These are phyloP conservation scores for Ceratobasidium sp. DNA, from an alignment of 1,284 basidiomycete genomes.

Conservation along the genomic window DNA sequence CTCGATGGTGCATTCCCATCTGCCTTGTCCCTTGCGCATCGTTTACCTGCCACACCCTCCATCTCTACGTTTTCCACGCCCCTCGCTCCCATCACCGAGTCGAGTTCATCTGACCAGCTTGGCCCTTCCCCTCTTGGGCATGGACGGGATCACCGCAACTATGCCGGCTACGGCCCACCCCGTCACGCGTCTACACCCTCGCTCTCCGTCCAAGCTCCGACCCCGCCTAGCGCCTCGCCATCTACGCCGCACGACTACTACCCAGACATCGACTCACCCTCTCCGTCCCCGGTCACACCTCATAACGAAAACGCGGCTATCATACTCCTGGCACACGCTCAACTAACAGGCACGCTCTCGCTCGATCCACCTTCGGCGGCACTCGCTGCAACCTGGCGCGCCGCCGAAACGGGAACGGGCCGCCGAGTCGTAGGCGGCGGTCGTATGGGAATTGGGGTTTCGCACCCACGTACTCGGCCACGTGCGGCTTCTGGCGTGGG, in stretches of 20 bases:
- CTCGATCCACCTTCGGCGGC: conserved; percentile 60
- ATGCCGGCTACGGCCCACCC: conserved; percentile 63
- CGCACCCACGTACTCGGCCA: conserved; percentile 1
- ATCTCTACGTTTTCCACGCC: conserved; percentile 53
- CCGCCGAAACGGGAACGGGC: conserved; percentile 48
- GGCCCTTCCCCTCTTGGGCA: conserved; percentile 43
- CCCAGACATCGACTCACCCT: conserved; percentile 45
- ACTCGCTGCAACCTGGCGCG: conserved; percentile 41
- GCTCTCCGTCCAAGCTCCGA: conserved; percentile 49
- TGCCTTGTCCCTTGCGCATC: conserved; percentile 55
- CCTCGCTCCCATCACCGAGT: conserved; percentile 59
- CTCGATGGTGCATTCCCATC: conserved; percentile 68
- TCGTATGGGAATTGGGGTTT: conserved; percentile 39
- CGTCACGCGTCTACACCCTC: conserved; percentile 49
- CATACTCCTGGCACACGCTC: conserved; percentile 89
- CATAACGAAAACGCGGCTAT: conserved; percentile 63
- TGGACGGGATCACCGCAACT: conserved; percentile 49
- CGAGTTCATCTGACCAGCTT: conserved; percentile 9
- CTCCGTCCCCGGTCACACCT: conserved; percentile 22
- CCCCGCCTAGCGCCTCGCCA: conserved; percentile 59
- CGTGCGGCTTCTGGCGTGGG: conserved; percentile 38
- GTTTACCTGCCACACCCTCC: conserved; percentile 53
- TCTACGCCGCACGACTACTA: conserved; percentile 58
- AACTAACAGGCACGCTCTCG: conserved; percentile 77
- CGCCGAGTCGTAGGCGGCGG: conserved; percentile 43